Evolutionary conservation across 768 basidiomycete genomes (phyloP), one percentile per base, ranked within the genome.

Genomic region (Kondoa subrosea): DNA sequence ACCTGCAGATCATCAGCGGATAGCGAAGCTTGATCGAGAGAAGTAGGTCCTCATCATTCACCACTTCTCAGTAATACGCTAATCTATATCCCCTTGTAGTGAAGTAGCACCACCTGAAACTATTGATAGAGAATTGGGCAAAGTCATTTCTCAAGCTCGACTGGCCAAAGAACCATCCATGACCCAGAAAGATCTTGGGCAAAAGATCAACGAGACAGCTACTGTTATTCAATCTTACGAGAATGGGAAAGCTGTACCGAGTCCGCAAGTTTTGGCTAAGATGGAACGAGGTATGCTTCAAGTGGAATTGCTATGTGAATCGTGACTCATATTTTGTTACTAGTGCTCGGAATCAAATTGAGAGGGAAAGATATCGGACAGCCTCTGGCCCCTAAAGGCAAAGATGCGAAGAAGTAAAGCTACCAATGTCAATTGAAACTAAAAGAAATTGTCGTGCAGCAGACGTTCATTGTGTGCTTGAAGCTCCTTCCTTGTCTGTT

Each of bases 171-270:
- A n/a, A 16, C 58, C 58, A 12, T 26, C 33, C 2, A 32, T 69
- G 57, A 66, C 66, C 58, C 69, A 69, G 66, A 69, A 67, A 60
- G 69, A 69, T 30, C 66, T 69, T 25, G 69, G 58, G 26, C 31
- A 34, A 50, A 66, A 67, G 61, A 59, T 64, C 60, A 69, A 69
- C 66, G 69, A 69, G 69, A 61, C 31, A 25, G 58, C 66, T 15
- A 69, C 68, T 57, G 57, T 69, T 29, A 66, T 69, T 50, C 65
- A 66, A 65, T 40, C 40, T 27, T 69, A 69, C 64, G 68, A 69
- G 56, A 33, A 33, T 33, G 65, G 56, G 30, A 30, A 32, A 34
- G 56, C 66, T 26, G 57, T 66, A 17, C 68, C 66, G 21, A 8
- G 12, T 8, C 40, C 40, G 8, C 40, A 50, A 21, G 40, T 50